Conservation (phyloP, 495 filamentous ascomycete species). For the Hypoxylon subgilvum region DNA sequence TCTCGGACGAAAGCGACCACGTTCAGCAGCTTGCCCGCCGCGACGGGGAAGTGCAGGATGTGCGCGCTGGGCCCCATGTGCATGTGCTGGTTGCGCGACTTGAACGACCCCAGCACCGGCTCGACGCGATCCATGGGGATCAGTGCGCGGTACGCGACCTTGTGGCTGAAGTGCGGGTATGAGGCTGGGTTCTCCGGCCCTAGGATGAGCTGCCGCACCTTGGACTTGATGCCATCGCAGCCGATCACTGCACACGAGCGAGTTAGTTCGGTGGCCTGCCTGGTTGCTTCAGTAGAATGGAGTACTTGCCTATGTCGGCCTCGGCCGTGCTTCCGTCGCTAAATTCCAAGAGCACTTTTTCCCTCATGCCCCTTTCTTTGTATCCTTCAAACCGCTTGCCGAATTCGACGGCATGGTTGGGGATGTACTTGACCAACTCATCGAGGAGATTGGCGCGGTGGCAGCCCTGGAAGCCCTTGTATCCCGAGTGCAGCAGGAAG, state of each 20-base stretch:
- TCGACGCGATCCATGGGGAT: slow-evolving; percentile 53
- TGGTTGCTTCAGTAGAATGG: neutral
- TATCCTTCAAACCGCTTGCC: slow-evolving; percentile 44
- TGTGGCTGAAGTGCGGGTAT: slow-evolving; percentile 53
- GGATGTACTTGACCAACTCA: slow-evolving; percentile 57
- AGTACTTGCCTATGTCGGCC: slow-evolving; percentile 51
- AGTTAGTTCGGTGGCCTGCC: slow-evolving; percentile 6
- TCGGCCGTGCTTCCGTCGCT: slow-evolving; percentile 53
- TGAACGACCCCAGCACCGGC: slow-evolving; percentile 48
- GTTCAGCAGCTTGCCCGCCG: slow-evolving; percentile 47
- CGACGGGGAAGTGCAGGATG: slow-evolving; percentile 52
- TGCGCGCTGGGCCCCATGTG: slow-evolving; percentile 55
- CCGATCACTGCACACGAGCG: slow-evolving; percentile 49
- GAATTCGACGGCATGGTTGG: slow-evolving; percentile 43
- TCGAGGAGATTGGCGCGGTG: slow-evolving; percentile 61
- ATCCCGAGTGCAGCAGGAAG: slow-evolving; percentile 39
- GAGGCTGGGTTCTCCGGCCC: slow-evolving; percentile 44
- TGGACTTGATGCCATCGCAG: slow-evolving; percentile 63
- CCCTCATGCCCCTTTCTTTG: slow-evolving; percentile 32
- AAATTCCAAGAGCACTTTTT: slow-evolving; percentile 50
- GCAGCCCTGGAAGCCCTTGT: slow-evolving; percentile 50
- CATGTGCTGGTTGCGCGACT: slow-evolving; percentile 49
- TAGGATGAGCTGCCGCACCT: slow-evolving; percentile 50
- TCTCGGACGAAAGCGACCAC: slow-evolving; percentile 55
- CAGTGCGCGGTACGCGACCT: slow-evolving; percentile 55